Evolutionary conservation across 192 early-diverging fungal genomes (phyloP).

Genomic region (Gaertneriomyces sp.): DNA sequence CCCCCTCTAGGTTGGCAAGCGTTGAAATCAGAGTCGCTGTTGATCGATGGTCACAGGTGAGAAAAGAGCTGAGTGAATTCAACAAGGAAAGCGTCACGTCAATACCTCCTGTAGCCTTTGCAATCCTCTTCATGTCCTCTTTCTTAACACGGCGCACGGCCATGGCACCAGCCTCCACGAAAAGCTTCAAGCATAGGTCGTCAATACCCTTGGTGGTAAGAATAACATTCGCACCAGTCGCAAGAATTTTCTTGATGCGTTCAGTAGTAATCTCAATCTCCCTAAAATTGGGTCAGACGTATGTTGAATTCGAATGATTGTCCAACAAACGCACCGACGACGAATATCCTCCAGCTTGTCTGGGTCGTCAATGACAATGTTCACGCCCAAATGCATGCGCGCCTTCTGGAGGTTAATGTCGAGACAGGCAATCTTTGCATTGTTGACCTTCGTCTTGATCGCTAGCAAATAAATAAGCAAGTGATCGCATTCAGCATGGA

Average conservation of each 20-base stretch:
- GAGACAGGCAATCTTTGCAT: constrained; percentile 94
- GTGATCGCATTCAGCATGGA: background rate
- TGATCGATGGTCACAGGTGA: background rate
- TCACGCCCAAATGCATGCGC: constrained; percentile 95
- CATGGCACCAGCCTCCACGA: constrained; percentile 97
- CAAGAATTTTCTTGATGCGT: constrained; percentile 91
- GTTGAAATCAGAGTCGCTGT: constrained; percentile 86
- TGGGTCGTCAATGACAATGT: constrained; percentile 98
- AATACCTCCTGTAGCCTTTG: constrained; percentile 88
- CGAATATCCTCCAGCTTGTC: constrained; percentile 97
- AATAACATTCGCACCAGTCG: constrained; percentile 93
- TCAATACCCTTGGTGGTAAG: constrained; percentile 99
- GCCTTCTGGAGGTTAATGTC: constrained; percentile 99
- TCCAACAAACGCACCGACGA: constrained; percentile 50
- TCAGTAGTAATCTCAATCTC: constrained; percentile 96
- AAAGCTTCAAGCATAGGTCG: constrained; percentile 96
- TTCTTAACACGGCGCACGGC: constrained; percentile 93
- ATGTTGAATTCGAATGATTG: background rate
- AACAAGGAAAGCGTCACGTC: background rate
- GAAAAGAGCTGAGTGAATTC: background rate
- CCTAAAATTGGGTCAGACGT: constrained; percentile 36
- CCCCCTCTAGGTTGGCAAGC: constrained; percentile 95
- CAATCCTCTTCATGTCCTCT: constrained; percentile 96
- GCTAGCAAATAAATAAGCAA: constrained; percentile 33
- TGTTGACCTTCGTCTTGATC: constrained; percentile 81